Percentiles rank a stretch among this genome's conserved stretches.
Conservation (phyloP, 495 filamentous ascomycete species). For the Rostrohypoxylon terebratum region DNA sequence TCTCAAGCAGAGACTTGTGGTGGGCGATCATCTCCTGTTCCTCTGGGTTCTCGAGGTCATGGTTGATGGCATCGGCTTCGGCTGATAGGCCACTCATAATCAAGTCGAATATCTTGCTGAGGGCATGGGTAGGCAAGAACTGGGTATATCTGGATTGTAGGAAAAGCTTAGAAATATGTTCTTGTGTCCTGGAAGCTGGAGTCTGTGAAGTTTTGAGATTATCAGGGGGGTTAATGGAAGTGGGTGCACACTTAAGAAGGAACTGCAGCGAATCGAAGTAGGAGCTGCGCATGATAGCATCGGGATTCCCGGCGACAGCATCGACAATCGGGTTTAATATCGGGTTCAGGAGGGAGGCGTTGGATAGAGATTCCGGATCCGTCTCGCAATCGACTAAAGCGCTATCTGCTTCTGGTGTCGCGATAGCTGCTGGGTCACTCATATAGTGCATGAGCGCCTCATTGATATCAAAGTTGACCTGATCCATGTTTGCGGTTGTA, state of each 20-base stretch:
- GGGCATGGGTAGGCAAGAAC: conserved; percentile 77
- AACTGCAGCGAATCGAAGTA: conserved; percentile 94
- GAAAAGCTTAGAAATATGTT: conserved; percentile 72
- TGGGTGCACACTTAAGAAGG: conserved; percentile 91
- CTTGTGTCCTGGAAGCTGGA: conserved; percentile 31
- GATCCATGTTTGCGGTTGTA: conserved; percentile 73
- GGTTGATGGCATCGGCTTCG: conserved; percentile 85
- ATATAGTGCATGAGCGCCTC: conserved; percentile 94
- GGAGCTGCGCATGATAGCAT: conserved; percentile 80
- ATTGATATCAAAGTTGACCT: conserved; percentile 90
- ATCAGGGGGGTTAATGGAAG: conserved; percentile 59
- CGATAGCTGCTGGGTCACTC: conserved; percentile 84
- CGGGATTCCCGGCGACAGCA: conserved; percentile 89
- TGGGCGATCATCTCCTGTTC: conserved; percentile 86
- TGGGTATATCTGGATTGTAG: conserved; percentile 81
- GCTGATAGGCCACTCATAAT: conserved; percentile 93
- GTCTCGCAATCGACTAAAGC: conserved; percentile 90
- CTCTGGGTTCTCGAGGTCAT: conserved; percentile 84
- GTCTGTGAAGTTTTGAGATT: conserved; percentile 43
- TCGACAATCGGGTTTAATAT: conserved; percentile 94
- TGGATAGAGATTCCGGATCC: conserved; percentile 86
- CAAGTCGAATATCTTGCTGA: conserved; percentile 94
- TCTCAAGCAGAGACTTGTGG: conserved; percentile 91
- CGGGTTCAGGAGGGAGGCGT: conserved; percentile 78
- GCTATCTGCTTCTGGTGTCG: conserved; percentile 87